phyloP scores from a whole-genome alignment of 306 rosid species.

The Elaeagnus macrophylla region DNA sequence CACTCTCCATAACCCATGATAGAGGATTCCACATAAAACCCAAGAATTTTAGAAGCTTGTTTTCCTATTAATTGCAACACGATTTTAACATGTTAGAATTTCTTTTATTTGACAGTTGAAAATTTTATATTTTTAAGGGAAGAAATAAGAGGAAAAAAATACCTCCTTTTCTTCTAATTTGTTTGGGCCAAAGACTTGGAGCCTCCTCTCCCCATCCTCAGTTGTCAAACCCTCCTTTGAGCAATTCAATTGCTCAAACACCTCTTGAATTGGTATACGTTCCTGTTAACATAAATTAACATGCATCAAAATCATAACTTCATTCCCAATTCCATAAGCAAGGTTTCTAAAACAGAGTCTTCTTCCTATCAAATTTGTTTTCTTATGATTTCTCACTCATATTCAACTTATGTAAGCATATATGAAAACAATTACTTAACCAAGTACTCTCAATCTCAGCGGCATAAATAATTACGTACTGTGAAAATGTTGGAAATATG shows the following conservation, averaged over 20 bases:
- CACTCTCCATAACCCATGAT: conserved; percentile 91
- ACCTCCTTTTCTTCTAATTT: conserved; percentile 78
- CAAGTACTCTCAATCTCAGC: too few relatives aligned
- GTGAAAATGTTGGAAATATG: too few relatives aligned
- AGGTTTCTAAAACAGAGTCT: too few relatives aligned
- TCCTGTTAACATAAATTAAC: conserved; percentile 33
- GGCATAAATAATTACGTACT: too few relatives aligned
- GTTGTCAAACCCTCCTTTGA: conserved; percentile 57
- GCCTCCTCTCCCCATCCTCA: conserved; percentile 65
- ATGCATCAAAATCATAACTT: not conserved
- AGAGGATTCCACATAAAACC: conserved; percentile 98
- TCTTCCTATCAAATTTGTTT: too few relatives aligned
- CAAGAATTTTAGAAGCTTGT: conserved; percentile 60
- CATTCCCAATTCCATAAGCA: too few relatives aligned
- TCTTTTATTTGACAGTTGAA: not conserved
- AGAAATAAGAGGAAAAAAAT: not conserved
- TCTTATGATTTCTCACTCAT: too few relatives aligned
- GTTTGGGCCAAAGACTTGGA: conserved; percentile 70
- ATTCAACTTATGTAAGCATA: too few relatives aligned
- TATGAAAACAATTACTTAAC: too few relatives aligned
- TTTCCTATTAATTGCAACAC: conserved; percentile 45
- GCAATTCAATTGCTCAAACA: conserved; percentile 67
- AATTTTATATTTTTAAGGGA: not conserved
- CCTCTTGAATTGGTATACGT: conserved; percentile 68
- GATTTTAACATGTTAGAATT: not conserved